A percentile compares a stretch with the other conserved stretches of the same genome.
Conservation (phyloP, 2,329 filamentous ascomycete genomes). For the Pseudovirgaria hyperparasitica region DNA sequence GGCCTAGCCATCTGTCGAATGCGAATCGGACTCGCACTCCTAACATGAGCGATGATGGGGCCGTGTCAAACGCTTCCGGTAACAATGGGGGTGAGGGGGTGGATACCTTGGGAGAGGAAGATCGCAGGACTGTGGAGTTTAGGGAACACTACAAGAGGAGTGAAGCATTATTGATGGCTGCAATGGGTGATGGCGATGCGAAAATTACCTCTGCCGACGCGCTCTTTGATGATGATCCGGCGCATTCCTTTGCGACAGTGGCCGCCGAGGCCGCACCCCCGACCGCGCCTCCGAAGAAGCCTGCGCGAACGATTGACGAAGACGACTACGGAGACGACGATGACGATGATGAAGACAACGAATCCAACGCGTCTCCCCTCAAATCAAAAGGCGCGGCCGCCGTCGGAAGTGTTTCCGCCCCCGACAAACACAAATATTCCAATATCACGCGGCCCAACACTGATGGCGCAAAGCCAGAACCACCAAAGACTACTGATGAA, state of each 20-base stretch:
- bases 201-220: slow-evolving; percentile 3
- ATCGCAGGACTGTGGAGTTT: slow-evolving; percentile 45
- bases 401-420: slow-evolving; percentile 39
- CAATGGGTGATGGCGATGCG: slow-evolving; percentile 47
- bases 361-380: slow-evolving; percentile 33
- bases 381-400: slow-evolving; percentile 40
- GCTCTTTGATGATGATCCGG: slow-evolving; percentile 6
- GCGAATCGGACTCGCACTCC: slow-evolving; percentile 27
- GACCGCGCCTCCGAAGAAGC: slow-evolving; percentile 52
- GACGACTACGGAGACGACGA: slow-evolving; percentile 82
- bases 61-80: slow-evolving; percentile 25
- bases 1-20: slow-evolving; percentile 19
- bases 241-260: too few relatives aligned
- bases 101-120: slow-evolving; percentile 31
- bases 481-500: slow-evolving; percentile 66
- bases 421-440: slow-evolving; percentile 47
- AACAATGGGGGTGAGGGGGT: slow-evolving; percentile 24
- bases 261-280: slow-evolving; percentile 18
- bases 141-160: slow-evolving; percentile 63
- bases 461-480: slow-evolving; percentile 35
- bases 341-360: slow-evolving; percentile 38
- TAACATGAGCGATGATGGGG: slow-evolving; percentile 29
- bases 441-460: slow-evolving; percentile 45
- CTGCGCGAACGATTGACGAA: slow-evolving; percentile 66
- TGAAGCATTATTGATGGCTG: slow-evolving; percentile 61